Base-by-base conservation (phyloP, 139 green algal species). In the Prasinococcaceae sp. region DNA sequence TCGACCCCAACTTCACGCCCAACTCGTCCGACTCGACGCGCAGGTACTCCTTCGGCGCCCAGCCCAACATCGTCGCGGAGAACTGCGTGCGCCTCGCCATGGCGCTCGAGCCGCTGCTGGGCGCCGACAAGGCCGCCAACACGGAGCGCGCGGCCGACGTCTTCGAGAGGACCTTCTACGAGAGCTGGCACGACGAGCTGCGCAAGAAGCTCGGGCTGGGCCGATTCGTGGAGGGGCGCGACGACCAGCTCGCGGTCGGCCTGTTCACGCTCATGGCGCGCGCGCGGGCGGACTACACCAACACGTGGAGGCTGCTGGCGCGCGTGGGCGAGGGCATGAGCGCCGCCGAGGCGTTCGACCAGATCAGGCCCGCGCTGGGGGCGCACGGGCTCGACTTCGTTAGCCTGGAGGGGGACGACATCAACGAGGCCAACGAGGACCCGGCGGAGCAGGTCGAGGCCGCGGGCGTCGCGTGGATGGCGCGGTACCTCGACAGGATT, bases 1-100 rank as follows among this genome's bases (percentile, higher is more conserved):
- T 94, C 50, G 79, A 97, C 66, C 83, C 81, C 2, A 53, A 75
- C 47, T 96, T 77, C 69, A 97, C 85, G 1, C 88, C 88, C 46
- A 97, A 97, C 72, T 80, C 83, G 26, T 93, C 84, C 17, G 88
- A 96, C 63, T 53, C 51, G 14, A 51, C 51, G 16, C 44, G 60
- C 17, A 39, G 60, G 6, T 72, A 72, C 28, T 30, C 28, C 22
- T 72, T 68, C 44, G 14, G 41, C 23, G 27, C 27, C 20, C 63
- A 72, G 61, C 63, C 63, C 2, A 46, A 73, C 20, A 50, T 72
- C 20, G 36, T 41, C 16, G 41, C 69, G 22, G 73, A 63, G 63
- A 72, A 72, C 46, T 26, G 63, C 16, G 63, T 69, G n/a, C 63
- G 25, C 17, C 27, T 53, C 20, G 46, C n/a, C 9, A 39, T n/a